Conservation (phyloP, 257 asterid species). For the Solanum clarkiae region DNA sequence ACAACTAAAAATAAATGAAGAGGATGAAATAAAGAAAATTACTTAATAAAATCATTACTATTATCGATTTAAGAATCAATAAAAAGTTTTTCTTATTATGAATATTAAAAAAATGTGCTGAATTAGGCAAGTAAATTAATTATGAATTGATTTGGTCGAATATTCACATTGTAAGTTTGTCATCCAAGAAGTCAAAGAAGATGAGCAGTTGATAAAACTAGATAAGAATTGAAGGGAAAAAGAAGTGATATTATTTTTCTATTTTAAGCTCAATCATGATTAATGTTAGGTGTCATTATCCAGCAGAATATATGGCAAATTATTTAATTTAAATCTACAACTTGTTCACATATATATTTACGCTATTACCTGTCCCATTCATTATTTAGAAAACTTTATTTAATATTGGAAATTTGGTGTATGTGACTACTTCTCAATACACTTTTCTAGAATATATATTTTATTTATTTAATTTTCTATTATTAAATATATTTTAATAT, state of each 20-base stretch:
- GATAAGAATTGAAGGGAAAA: neutral
- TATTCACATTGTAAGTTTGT: neutral
- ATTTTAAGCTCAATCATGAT: neutral
- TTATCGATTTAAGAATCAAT: neutral
- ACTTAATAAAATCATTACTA: too few species aligned
- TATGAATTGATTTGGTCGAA: neutral
- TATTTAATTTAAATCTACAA: constrained; percentile 4
- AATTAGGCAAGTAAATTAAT: neutral
- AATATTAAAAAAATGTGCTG: neutral
- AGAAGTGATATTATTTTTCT: constrained; percentile 1
- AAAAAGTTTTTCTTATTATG: neutral
- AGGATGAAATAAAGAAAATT: too few species aligned
- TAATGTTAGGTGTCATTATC: neutral
- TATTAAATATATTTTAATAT: neutral
- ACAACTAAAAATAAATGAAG: too few species aligned
- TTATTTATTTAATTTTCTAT: neutral
- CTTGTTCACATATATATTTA: neutral
- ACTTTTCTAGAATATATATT: neutral
- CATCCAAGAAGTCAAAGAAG: constrained; percentile 14
- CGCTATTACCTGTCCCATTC: neutral
- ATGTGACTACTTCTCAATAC: neutral
- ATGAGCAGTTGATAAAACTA: constrained; percentile 17
- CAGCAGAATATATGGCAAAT: neutral
- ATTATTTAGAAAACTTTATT: neutral
- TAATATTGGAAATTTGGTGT: constrained; percentile 2